Percentiles rank a stretch among this genome's conserved stretches.
Evolutionary conservation across 345 rosid species (phyloP).

Genomic region (Moringa oleifera): DNA sequence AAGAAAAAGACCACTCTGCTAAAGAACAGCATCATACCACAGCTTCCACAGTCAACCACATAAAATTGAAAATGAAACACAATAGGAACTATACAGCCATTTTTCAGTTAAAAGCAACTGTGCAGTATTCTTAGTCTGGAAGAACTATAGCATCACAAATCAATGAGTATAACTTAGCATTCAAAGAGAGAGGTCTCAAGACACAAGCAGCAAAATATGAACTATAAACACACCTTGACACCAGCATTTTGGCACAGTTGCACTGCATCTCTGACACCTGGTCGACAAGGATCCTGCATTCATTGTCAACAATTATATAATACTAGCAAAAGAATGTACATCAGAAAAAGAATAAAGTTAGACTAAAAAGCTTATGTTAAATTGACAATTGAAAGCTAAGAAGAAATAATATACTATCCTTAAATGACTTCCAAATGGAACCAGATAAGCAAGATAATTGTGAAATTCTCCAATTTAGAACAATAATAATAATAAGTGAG

Average conservation of each 20-base stretch:
- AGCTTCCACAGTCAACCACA: background rate
- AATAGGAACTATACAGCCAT: background rate
- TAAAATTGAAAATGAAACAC: background rate
- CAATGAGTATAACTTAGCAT: too few relatives aligned
- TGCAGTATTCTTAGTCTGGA: too few relatives aligned
- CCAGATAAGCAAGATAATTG: too few relatives aligned
- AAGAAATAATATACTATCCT: too few relatives aligned
- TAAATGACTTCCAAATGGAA: too few relatives aligned
- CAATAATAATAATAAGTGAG: too few relatives aligned
- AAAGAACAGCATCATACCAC: too few relatives aligned
- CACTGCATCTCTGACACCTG: constrained; percentile 73
- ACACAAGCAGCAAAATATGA: background rate
- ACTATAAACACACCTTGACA: constrained; percentile 55
- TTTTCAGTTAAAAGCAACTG: background rate
- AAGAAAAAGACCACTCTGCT: too few relatives aligned
- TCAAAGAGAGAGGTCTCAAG: background rate
- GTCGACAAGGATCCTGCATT: constrained; percentile 99
- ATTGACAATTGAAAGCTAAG: background rate
- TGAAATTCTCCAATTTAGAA: too few relatives aligned
- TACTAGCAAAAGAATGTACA: background rate
- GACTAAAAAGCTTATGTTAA: background rate
- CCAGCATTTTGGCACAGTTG: constrained; percentile 76
- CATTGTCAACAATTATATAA: constrained; percentile 1
- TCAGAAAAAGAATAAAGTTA: background rate
- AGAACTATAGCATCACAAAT: too few relatives aligned